These are phyloP conservation scores for Aquanectria penicillioides DNA, from an alignment of 2,329 filamentous ascomycete genomes.

Conservation along the genomic window DNA sequence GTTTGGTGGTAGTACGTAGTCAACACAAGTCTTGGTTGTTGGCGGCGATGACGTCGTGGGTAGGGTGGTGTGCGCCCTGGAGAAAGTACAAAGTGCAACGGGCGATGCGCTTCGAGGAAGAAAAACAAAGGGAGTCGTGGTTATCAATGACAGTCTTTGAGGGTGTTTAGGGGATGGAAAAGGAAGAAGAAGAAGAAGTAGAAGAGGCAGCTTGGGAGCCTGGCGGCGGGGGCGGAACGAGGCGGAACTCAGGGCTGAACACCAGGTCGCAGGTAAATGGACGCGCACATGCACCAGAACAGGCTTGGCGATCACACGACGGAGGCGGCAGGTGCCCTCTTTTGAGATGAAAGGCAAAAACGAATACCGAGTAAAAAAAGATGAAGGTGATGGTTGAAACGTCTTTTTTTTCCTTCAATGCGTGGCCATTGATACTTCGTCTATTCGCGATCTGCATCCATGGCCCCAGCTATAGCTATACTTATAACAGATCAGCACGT, in stretches of 20 bases:
- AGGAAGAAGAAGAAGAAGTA: too few species aligned
- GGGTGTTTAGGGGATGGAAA: background rate
- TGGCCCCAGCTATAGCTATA: too few species aligned
- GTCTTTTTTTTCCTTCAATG: too few species aligned
- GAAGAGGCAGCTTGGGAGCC: background rate
- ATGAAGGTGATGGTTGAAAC: too few species aligned
- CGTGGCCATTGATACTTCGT: too few species aligned
- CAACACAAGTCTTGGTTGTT: background rate
- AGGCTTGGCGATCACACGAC: constrained; percentile 22
- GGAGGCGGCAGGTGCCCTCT: background rate
- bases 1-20: too few species aligned
- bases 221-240: constrained; percentile 16
- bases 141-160: constrained; percentile 7
- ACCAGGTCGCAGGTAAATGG: background rate
- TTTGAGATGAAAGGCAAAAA: too few species aligned
- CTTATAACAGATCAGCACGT: too few species aligned
- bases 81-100: background rate
- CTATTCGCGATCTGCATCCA: too few species aligned
- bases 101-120: background rate
- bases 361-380: too few species aligned
- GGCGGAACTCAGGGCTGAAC: constrained; percentile 15
- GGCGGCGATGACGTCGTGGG: background rate
- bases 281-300: constrained; percentile 6
- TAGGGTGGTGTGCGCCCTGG: background rate
- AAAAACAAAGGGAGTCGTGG: background rate